These are phyloP conservation scores for Serendipita sp. DNA, from an alignment of 1,284 basidiomycete genomes.

Conservation along the genomic window DNA sequence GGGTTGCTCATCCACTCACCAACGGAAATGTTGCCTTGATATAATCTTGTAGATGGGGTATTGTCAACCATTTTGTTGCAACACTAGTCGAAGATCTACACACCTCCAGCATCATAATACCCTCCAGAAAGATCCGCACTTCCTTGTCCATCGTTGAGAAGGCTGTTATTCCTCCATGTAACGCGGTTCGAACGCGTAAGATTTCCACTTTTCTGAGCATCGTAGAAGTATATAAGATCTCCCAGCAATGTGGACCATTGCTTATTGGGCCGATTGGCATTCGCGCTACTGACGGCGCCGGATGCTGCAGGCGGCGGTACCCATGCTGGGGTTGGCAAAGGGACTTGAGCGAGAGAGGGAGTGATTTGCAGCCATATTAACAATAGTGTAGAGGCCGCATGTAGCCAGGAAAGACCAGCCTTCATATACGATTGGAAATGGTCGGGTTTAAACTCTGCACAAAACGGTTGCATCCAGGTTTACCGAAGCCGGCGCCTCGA, in stretches of 20 bases:
- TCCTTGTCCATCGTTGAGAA: constrained; percentile 62
- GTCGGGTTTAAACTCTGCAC: not conserved
- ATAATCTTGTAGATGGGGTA: constrained; percentile 39
- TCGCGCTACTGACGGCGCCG: not conserved
- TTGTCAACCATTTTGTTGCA: not conserved
- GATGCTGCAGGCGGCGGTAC: not conserved
- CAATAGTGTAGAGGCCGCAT: not conserved
- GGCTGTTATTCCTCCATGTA: constrained; percentile 74
- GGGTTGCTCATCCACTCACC: constrained; percentile 30
- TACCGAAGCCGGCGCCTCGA: too few relatives aligned
- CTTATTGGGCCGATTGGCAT: constrained; percentile 34
- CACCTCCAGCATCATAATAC: constrained; percentile 83
- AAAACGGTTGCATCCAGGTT: not conserved
- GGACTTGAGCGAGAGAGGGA: not conserved
- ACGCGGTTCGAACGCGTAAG: constrained; percentile 62
- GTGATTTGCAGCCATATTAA: not conserved
- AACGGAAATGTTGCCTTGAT: constrained; percentile 77
- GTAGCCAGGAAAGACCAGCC: not conserved
- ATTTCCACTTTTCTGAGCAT: constrained; percentile 73
- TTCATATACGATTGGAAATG: not conserved
- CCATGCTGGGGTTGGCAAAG: constrained; percentile 3
- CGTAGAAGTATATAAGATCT: constrained; percentile 77
- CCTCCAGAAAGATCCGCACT: constrained; percentile 70
- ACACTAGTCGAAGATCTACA: constrained; percentile 11
- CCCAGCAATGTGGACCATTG: constrained; percentile 76